phyloP scores from a whole-genome alignment of 2,329 filamentous ascomycete genomes.

The Fusarium phyllophilum region DNA sequence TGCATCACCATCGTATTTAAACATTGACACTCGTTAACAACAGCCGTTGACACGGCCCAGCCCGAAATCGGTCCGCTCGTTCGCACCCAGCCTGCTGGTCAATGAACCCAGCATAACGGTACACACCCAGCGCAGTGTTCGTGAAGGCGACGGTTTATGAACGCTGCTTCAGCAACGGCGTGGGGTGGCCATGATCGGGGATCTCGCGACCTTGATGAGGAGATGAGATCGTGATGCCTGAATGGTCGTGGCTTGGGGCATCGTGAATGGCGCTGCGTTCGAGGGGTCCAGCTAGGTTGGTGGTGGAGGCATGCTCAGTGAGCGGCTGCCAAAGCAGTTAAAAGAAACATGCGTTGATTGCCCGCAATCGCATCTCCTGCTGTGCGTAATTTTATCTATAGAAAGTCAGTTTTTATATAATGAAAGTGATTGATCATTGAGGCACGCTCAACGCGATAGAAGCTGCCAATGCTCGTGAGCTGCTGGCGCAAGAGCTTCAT shows the following conservation, averaged over 20 bases:
- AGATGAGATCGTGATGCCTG: not conserved
- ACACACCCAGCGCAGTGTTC: not conserved
- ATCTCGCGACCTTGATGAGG: not conserved
- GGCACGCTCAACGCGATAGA: not conserved
- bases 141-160: not conserved
- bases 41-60: slow-evolving; percentile 41
- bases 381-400: slow-evolving; percentile 25
- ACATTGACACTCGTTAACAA: slow-evolving; percentile 43
- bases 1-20: not conserved
- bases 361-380: fast-evolving
- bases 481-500: not conserved
- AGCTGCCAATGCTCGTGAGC: not conserved
- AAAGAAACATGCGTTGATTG: not conserved
- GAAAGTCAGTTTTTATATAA: slow-evolving; percentile 23
- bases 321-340: not conserved
- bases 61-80: slow-evolving; percentile 24
- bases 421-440: not conserved
- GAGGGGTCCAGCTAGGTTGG: not conserved
- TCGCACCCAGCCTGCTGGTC: slow-evolving; percentile 6
- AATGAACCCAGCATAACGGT: not conserved
- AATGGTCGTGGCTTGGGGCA: not conserved
- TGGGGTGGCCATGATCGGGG: not conserved
- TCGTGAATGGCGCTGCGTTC: not conserved
- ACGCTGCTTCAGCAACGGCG: not conserved
- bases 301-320: not conserved